Percentiles rank a stretch among this genome's conserved stretches.
Evolutionary conservation across 306 rosid species (phyloP).

Genomic region (Glycyrrhiza uralensis): DNA sequence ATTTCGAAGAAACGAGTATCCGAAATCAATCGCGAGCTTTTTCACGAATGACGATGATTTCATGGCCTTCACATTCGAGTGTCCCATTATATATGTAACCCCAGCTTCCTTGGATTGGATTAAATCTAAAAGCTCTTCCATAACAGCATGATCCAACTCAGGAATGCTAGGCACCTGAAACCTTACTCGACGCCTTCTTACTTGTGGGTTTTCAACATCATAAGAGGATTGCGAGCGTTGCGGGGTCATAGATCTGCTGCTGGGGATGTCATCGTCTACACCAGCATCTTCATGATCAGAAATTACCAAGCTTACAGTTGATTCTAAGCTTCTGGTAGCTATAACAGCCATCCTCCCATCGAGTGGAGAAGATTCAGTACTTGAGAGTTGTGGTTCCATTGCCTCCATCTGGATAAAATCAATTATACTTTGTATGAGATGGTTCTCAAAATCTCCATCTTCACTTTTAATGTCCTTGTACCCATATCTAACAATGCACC

Average conservation of each 20-base stretch:
- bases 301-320: conserved; percentile 40
- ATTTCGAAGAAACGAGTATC: conserved; percentile 74
- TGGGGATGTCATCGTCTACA: conserved; percentile 38
- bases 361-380: conserved; percentile 46
- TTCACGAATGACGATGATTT: conserved; percentile 65
- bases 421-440: conserved; percentile 63
- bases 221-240: conserved; percentile 48
- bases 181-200: conserved; percentile 58
- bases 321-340: conserved; percentile 52
- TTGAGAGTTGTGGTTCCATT: conserved; percentile 54
- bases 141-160: conserved; percentile 49
- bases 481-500: conserved; percentile 79
- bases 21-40: conserved; percentile 58
- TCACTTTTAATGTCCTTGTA: conserved; percentile 77
- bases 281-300: conserved; percentile 44
- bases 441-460: conserved; percentile 71
- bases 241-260: conserved; percentile 55
- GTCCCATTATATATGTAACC: conserved; percentile 77
- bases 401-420: conserved; percentile 87
- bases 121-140: conserved; percentile 68
- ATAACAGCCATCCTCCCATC: conserved; percentile 79
- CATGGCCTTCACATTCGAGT: conserved; percentile 78
- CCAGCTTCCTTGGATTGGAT: conserved; percentile 77
- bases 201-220: conserved; percentile 60
- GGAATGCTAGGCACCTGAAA: conserved; percentile 56